Base-by-base conservation (phyloP, 1,284 basidiomycete species). In the Gymnopus androsaceus region DNA sequence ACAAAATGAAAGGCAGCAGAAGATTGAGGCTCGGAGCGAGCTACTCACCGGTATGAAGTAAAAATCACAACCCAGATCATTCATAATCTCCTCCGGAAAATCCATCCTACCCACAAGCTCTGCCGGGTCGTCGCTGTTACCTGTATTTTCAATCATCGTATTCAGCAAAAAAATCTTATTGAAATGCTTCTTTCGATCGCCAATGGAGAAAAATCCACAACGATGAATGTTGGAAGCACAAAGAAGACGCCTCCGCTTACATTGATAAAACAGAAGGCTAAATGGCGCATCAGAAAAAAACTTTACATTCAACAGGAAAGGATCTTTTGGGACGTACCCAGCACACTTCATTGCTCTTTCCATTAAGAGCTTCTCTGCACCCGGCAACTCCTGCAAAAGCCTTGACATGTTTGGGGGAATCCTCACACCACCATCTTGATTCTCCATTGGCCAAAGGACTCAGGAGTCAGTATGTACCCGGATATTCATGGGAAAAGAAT, bases 391-490 rank as follows among this genome's bases (percentile, higher is more conserved):
- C 27, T 38, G 15, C 45, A 59, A 27, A 25, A 59, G 33, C 9
- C 57, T 40, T 19, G 54, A 46, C 57, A 59, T 59, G 17, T 59
- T 59, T 4, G 57, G 53, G n/a, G 57, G 57, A 7, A 59, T 30
- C 25, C 54, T 36, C 12, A 59, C 17, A 28, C 57, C 54, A 3
- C 57, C 54, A 34, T 42, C 17, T 19, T 44, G 21, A 17, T n/a
- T 33, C 46, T 46, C n/a, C n/a, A n/a, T 28, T 31, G 30, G 15
- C 8, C 7, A 49, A 21, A 17, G n/a, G n/a, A n/a, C n/a, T n/a
- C n/a, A n/a, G n/a, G n/a, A n/a, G n/a, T n/a, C n/a, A n/a, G n/a
- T n/a, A 0, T 11, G 23, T 4, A 38, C 8, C n/a, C 14, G n/a
- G n/a, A n/a, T n/a, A n/a, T n/a, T n/a, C n/a, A n/a, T n/a, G n/a